Conservation (phyloP, 768 basidiomycete species). For the Macrolepiota fuliginosa region DNA sequence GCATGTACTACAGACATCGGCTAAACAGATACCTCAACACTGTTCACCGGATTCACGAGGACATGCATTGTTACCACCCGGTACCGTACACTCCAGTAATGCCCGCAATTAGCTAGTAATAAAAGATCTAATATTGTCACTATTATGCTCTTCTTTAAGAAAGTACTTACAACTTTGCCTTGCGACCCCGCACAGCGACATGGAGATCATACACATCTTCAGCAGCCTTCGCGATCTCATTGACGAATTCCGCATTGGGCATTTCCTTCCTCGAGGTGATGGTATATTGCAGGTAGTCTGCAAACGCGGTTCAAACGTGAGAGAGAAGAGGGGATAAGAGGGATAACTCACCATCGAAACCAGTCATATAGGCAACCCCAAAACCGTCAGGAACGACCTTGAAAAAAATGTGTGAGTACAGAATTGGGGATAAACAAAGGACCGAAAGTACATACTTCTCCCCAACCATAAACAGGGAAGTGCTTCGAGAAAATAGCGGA, state of each 20-base stretch:
- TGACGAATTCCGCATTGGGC: constrained; percentile 72
- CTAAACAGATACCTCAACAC: too few species aligned
- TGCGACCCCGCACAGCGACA: constrained; percentile 20
- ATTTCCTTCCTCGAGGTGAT: constrained; percentile 84
- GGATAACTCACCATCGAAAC: constrained; percentile 61
- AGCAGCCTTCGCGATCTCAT: constrained; percentile 60
- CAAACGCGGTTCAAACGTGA: constrained; percentile 9
- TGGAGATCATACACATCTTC: constrained; percentile 72
- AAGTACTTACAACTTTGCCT: constrained; percentile 32
- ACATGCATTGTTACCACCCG: neutral
- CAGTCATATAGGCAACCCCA: constrained; percentile 94
- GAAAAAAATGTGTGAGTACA: neutral
- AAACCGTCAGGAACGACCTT: constrained; percentile 92
- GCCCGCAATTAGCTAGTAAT: neutral
- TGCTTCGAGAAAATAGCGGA: constrained; percentile 86
- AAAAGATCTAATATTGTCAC: neutral
- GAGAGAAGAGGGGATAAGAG: neutral
- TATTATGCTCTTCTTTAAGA: neutral
- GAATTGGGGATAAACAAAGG: neutral
- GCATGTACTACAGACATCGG: too few species aligned
- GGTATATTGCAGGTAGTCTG: constrained; percentile 82
- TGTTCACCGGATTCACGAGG: too few species aligned
- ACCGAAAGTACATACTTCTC: constrained; percentile 52
- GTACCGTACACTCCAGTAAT: neutral
- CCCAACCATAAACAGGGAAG: constrained; percentile 89